phyloP scores from a whole-genome alignment of 2,329 filamentous ascomycete genomes.

The Albifimbria verrucaria region DNA sequence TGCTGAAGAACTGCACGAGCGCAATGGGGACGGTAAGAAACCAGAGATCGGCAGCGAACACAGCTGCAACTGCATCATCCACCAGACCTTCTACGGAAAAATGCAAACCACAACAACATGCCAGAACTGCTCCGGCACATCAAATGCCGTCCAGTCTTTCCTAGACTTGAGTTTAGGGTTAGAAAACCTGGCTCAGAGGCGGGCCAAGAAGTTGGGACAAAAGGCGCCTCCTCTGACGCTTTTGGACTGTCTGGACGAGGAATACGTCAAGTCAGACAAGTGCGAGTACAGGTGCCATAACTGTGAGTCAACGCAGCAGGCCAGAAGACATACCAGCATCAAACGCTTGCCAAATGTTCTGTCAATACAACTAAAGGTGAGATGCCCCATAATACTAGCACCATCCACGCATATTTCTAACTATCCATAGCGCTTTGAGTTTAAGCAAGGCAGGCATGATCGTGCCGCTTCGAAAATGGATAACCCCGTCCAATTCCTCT shows the following conservation, averaged over 20 bases:
- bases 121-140: conserved; percentile 79
- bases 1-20: conserved; percentile 83
- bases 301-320: conserved; percentile 74
- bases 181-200: conserved; percentile 69
- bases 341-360: conserved; percentile 84
- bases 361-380: conserved; percentile 92
- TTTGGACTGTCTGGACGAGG: conserved; percentile 74
- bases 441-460: conserved; percentile 61
- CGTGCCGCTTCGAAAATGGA: conserved; percentile 81
- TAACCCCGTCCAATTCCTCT: conserved; percentile 82
- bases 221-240: conserved; percentile 46
- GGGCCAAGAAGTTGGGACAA: conserved; percentile 50
- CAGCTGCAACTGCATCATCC: conserved; percentile 84
- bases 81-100: conserved; percentile 92
- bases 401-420: background rate
- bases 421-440: conserved; percentile 62
- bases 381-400: conserved; percentile 14
- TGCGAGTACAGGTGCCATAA: conserved; percentile 85
- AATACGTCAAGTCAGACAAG: conserved; percentile 83
- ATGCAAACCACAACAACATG: conserved; percentile 89
- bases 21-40: conserved; percentile 69
- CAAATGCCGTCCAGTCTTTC: conserved; percentile 81
- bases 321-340: conserved; percentile 79
- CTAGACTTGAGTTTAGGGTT: conserved; percentile 86
- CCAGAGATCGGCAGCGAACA: conserved; percentile 58